Base-by-base conservation (phyloP, 768 basidiomycete genomes). In the Stropharia rugosoannulata region DNA sequence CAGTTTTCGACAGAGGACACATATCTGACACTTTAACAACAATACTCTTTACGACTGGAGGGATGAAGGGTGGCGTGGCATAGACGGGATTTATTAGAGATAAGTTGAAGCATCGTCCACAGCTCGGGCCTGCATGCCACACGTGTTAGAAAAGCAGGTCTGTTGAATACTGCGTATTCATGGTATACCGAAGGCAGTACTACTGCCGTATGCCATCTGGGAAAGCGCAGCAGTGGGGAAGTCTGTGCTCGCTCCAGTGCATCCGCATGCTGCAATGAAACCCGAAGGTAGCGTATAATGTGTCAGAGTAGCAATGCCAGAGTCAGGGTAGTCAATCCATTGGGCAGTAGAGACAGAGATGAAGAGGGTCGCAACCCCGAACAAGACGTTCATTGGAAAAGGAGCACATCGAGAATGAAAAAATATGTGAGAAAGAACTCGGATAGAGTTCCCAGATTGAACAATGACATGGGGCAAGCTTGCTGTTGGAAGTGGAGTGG, bases 191-290 rank as follows among this genome's bases (percentile, higher is more conserved):
- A 84, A 92, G 11, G 79, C 78, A n/a, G 73, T 77, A 54, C 82
- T 85, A 65, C 86, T 89, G 0, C 91, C 90, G 60, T 80, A 93
- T 1, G 91, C 91, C 78, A 87, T 84, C 64, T 91, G 86, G 55
- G 77, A 90, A 56, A 93, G 70, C 8, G 91, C 91, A 9, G 86
- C 91, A 1, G 90, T 93, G 5, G 91, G 90, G 62, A 86, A 90
- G 62, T 83, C 72, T 36, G 84, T 85, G 58, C 84, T 86, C 44
- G 76, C 73, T 8, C 80, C 78, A 1, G 83, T 84, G 67, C 92
- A 94, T 54, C 91, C 92, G 63, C 91, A 93, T 1, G 87, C 76
- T 22, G 89, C 88, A 57, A 92, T 74, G 55, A 77, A 85, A 58
- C 79, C 77, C 16, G 63, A 68, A 43, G 79, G 78, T 5, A 80